Percentiles rank a stretch among this genome's conserved stretches.
These are phyloP conservation scores for Saitozyma sp. DNA, from an alignment of 768 basidiomycete species.

Conservation along the genomic window DNA sequence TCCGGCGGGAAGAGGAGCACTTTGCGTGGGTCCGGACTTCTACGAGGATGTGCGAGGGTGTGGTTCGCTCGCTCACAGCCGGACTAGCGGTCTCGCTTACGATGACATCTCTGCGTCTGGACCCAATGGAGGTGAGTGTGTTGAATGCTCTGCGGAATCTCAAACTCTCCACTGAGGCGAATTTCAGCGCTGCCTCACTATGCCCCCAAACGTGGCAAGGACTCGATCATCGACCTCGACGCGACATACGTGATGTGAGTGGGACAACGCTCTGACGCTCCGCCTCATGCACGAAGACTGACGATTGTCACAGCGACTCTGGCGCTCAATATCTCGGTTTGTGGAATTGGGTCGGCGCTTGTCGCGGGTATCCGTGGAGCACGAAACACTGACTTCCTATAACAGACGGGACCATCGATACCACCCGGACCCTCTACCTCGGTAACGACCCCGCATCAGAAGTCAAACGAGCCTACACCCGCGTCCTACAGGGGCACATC, in stretches of 20 bases:
- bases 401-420: slow-evolving; percentile 72
- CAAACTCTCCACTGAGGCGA: neutral
- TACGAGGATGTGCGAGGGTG: too few relatives aligned
- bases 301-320: slow-evolving; percentile 66
- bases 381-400: neutral
- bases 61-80: slow-evolving; percentile 53
- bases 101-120: slow-evolving; percentile 76
- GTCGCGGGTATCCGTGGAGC: neutral
- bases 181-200: slow-evolving; percentile 83
- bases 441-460: slow-evolving; percentile 83
- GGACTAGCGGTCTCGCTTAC: slow-evolving; percentile 41
- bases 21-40: slow-evolving; percentile 39
- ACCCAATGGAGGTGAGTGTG: slow-evolving; percentile 69
- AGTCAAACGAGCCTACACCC: slow-evolving; percentile 79
- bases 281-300: slow-evolving; percentile 4
- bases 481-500: slow-evolving; percentile 95
- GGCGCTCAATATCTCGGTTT: slow-evolving; percentile 48
- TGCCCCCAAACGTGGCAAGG: slow-evolving; percentile 67
- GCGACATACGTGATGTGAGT: slow-evolving; percentile 85
- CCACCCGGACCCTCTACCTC: slow-evolving; percentile 62
- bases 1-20: slow-evolving; percentile 39
- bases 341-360: neutral
- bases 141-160: neutral
- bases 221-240: slow-evolving; percentile 71
- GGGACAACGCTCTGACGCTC: slow-evolving; percentile 10